A percentile compares a stretch with the other conserved stretches of the same genome.
These are phyloP conservation scores for Talaromyces marneffei DNA, from an alignment of 2,329 filamentous ascomycete species.

Conservation along the genomic window DNA sequence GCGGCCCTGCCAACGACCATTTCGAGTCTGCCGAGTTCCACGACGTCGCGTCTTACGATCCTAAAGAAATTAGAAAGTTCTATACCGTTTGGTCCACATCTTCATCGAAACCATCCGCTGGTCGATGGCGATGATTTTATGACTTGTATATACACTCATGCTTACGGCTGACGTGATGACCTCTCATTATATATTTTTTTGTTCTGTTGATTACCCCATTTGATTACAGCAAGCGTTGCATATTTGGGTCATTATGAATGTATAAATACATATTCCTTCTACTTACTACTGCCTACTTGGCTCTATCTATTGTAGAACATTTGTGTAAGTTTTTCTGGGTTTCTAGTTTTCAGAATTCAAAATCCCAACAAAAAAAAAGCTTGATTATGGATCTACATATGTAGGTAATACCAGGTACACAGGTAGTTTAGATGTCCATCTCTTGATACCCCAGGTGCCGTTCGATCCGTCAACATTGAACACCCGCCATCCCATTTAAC, in stretches of 20 bases:
- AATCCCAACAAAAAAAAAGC: too few relatives aligned
- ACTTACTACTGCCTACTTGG: background rate
- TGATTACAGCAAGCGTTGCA: conserved; percentile 10
- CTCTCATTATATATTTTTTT: background rate
- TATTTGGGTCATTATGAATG: background rate
- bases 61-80: conserved; percentile 13
- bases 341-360: too few relatives aligned
- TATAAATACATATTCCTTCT: background rate
- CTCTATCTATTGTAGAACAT: too few relatives aligned
- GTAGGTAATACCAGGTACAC: too few relatives aligned
- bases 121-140: conserved; percentile 12
- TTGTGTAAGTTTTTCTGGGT: too few relatives aligned
- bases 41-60: conserved; percentile 16
- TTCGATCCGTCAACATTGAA: too few relatives aligned
- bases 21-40: conserved; percentile 12
- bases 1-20: background rate
- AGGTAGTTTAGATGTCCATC: too few relatives aligned
- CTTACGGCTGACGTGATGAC: background rate
- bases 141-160: background rate
- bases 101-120: conserved; percentile 10
- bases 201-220: background rate
- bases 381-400: too few relatives aligned
- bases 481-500: too few relatives aligned
- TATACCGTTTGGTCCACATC: conserved; percentile 14
- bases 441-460: too few relatives aligned